phyloP scores from a whole-genome alignment of 2,329 filamentous ascomycete genomes.

The Pseudogymnoascus sp. region DNA sequence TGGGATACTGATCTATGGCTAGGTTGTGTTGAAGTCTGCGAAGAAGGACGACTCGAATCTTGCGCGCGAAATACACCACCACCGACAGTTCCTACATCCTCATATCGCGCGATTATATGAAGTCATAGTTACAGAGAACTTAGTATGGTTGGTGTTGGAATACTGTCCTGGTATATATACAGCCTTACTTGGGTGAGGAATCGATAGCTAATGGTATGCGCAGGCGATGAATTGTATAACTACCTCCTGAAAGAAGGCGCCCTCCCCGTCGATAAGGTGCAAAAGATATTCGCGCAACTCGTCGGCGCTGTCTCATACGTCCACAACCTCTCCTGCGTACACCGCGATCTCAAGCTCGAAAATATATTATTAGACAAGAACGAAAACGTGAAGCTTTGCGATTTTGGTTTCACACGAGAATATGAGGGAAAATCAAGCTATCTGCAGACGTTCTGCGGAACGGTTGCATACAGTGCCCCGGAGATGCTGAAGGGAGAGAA shows the following conservation, averaged over 20 bases:
- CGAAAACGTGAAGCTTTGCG: constrained; percentile 93
- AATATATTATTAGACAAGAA: constrained; percentile 94
- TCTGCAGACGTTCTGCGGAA: constrained; percentile 94
- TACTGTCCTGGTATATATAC: constrained; percentile 71
- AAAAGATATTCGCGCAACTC: constrained; percentile 91
- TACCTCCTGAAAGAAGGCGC: constrained; percentile 83
- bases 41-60: constrained; percentile 94
- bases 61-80: constrained; percentile 94
- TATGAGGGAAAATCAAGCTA: constrained; percentile 94
- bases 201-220: constrained; percentile 23
- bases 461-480: constrained; percentile 92
- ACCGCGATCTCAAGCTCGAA: constrained; percentile 92
- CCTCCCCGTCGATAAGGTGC: constrained; percentile 75
- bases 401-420: constrained; percentile 96
- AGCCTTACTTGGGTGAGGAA: constrained; percentile 12
- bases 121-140: constrained; percentile 87
- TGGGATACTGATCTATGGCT: constrained; percentile 15
- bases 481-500: constrained; percentile 99
- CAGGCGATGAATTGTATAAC: constrained; percentile 94
- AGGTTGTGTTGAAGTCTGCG: constrained; percentile 97
- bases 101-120: constrained; percentile 96
- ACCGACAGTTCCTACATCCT: constrained; percentile 93
- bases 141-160: constrained; percentile 95
- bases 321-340: constrained; percentile 88
- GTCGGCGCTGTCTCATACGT: constrained; percentile 94